Evolutionary conservation across 2,329 filamentous ascomycete genomes (phyloP), one percentile per base, ranked within the genome.

Genomic region (Cordyceps cicadae): DNA sequence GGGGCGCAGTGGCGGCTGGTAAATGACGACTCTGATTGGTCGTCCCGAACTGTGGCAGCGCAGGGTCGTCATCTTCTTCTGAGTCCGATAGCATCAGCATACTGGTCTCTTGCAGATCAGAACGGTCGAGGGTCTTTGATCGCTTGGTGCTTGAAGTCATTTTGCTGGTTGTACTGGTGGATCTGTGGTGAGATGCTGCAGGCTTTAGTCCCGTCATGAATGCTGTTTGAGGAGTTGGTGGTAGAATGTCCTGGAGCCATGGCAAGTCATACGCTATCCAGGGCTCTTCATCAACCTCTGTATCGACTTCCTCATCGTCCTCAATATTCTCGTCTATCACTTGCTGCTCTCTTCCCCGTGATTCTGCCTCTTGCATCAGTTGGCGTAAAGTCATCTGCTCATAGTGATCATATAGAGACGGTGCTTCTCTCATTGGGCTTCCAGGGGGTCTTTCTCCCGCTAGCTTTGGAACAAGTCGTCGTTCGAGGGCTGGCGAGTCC

Each of bases 351-450:
- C 65, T 62, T 46, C 65, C 60, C 21, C 66, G 61, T 45, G 66
- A 11, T 14, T 67, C 64, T 29, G 70, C 66, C 19, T 70, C 67
- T 45, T 66, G 67, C 48, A 75, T 68, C 3, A 77, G 69, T 45
- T 79, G 70, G 15, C 77, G 77, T 61, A 81, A 78, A 0, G 80
- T 79, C 74, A 79, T 79, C 64, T 82, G 77, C 67, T 85, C 82
- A 66, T 85, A 84, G 66, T 85, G 81, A 60, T 82, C 74, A 66
- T 85, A 84, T 3, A 85, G 71, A 57, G 78, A 78, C 49, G 80
- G 74, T 24, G 83, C 68, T 3, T 76, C 77, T 17, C 72, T 70
- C 2, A 74, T 67, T 14, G 56, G 66, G 70, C 71, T 65, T 51
- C 66, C 55, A 37, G 64, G 63, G 11, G 49, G 61, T 54, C 65